Percentiles rank a stretch among this genome's conserved stretches.
These are phyloP conservation scores for Aphanomyces invadans DNA, from an alignment of 352 stramenopile species.

Conservation along the genomic window DNA sequence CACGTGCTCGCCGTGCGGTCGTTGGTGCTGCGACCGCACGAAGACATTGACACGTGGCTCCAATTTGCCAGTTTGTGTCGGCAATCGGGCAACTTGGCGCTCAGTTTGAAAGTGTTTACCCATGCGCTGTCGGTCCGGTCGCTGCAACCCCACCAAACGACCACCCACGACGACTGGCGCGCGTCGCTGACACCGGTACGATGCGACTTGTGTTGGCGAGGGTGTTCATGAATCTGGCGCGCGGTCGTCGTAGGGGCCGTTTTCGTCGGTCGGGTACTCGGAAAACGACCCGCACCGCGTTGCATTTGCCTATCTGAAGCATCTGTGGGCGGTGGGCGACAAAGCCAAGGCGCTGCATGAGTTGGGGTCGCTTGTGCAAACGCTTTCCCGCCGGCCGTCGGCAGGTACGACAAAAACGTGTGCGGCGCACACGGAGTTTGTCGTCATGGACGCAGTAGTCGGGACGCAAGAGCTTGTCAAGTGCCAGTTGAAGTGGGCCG, in stretches of 20 bases:
- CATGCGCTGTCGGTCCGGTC: slow-evolving; percentile 57
- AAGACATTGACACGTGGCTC: slow-evolving; percentile 88
- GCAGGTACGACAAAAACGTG: too few relatives aligned
- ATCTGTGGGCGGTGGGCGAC: slow-evolving; percentile 87
- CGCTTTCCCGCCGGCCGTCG: slow-evolving; percentile 33
- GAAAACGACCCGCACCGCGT: slow-evolving; percentile 89
- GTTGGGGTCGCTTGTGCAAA: slow-evolving; percentile 74
- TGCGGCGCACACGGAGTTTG: neutral
- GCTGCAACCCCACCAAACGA: slow-evolving; percentile 23
- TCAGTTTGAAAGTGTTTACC: slow-evolving; percentile 85
- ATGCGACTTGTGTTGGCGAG: too few relatives aligned
- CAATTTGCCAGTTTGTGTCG: slow-evolving; percentile 89
- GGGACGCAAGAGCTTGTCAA: slow-evolving; percentile 74
- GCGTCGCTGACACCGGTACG: slow-evolving; percentile 53
- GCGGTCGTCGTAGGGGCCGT: slow-evolving; percentile 17
- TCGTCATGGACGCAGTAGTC: neutral
- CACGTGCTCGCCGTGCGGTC: slow-evolving; percentile 91
- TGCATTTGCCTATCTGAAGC: slow-evolving; percentile 93
- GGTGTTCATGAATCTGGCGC: too few relatives aligned
- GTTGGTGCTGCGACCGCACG: slow-evolving; percentile 72
- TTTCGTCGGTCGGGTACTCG: slow-evolving; percentile 46
- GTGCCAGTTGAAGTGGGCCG: slow-evolving; percentile 71
- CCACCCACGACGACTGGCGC: slow-evolving; percentile 54
- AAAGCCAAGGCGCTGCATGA: slow-evolving; percentile 83
- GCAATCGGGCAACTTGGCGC: slow-evolving; percentile 73